These are phyloP conservation scores for Amphirosellinia nigrospora DNA, from an alignment of 495 filamentous ascomycete genomes.

Conservation along the genomic window DNA sequence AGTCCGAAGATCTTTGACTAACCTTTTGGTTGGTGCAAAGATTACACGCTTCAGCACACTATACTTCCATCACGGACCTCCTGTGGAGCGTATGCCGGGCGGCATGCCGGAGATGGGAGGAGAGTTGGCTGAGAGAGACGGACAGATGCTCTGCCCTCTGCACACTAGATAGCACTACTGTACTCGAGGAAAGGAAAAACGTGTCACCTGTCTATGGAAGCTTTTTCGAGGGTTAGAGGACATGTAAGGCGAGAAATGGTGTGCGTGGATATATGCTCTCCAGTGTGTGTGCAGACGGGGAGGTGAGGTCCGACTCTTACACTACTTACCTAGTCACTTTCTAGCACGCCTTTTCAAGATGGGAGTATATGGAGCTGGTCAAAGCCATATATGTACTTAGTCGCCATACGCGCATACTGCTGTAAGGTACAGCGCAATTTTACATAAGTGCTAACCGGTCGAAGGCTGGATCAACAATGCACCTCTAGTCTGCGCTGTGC, in stretches of 20 bases:
- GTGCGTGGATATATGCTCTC: not conserved
- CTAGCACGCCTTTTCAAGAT: no score
- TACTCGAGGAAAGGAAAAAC: not conserved
- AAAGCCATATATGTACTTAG: no score
- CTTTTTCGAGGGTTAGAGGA: not conserved
- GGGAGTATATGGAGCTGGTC: no score
- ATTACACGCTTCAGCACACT: conserved; percentile 7
- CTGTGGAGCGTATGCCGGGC: not conserved
- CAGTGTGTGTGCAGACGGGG: not conserved
- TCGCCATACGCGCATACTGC: not conserved
- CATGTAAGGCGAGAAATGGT: not conserved
- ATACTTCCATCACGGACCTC: not conserved
- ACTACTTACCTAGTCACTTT: not conserved
- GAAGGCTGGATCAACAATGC: conserved; percentile 10
- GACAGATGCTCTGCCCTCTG: not conserved
- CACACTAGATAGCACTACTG: not conserved
- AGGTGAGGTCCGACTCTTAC: not conserved
- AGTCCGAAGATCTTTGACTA: not conserved
- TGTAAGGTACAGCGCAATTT: not conserved
- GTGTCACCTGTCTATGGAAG: not conserved
- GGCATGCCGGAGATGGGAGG: not conserved
- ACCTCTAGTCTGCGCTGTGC: conserved; percentile 4
- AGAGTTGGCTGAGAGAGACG: not conserved
- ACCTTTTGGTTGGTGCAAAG: conserved; percentile 9
- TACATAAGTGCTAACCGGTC: conserved; percentile 9